Percentiles rank a stretch among this genome's conserved stretches.
phyloP scores from a whole-genome alignment of 805 yeast genomes.

The Cyberlindnera americana region DNA sequence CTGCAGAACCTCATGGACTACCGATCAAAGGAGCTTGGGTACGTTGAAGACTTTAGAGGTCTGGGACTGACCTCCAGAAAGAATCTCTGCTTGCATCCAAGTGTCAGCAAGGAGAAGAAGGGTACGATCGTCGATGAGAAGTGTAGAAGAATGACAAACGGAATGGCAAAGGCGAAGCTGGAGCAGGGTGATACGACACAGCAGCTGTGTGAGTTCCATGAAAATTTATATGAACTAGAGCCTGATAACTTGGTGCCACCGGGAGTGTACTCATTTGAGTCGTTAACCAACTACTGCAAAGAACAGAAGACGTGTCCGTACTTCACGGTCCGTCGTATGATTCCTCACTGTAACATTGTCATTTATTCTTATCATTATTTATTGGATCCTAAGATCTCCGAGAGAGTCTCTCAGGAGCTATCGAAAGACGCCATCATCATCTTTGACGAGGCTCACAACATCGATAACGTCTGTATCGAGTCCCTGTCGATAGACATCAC shows the following conservation, averaged over 20 bases:
- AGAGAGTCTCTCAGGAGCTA: slow-evolving; percentile 86
- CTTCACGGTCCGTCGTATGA: slow-evolving; percentile 97
- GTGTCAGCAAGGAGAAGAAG: slow-evolving; percentile 79
- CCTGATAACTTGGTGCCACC: slow-evolving; percentile 87
- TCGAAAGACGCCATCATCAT: slow-evolving; percentile 92
- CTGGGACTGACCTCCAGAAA: slow-evolving; percentile 92
- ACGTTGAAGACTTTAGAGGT: slow-evolving; percentile 87
- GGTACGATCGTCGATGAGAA: slow-evolving; percentile 94
- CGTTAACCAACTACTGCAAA: slow-evolving; percentile 72
- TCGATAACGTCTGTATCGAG: slow-evolving; percentile 97
- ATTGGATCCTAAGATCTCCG: slow-evolving; percentile 95
- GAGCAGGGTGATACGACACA: slow-evolving; percentile 49
- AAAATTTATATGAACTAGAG: slow-evolving; percentile 78
- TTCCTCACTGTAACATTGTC: slow-evolving; percentile 86
- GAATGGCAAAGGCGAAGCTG: slow-evolving; percentile 68
- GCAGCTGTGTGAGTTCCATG: slow-evolving; percentile 83
- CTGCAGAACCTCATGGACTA: slow-evolving; percentile 83
- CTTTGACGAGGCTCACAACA: slow-evolving; percentile 98
- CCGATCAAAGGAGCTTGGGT: slow-evolving; percentile 79
- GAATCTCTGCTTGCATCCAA: slow-evolving; percentile 88
- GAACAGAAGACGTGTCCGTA: slow-evolving; percentile 87
- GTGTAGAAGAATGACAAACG: slow-evolving; percentile 93
- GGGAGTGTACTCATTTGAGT: slow-evolving; percentile 94
- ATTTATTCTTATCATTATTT: slow-evolving; percentile 96
- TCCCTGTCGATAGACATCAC: slow-evolving; percentile 89